Percentiles rank a stretch among this genome's conserved stretches.
These are phyloP conservation scores for Parachaetomium inaequale DNA, from an alignment of 495 filamentous ascomycete genomes.

Conservation along the genomic window DNA sequence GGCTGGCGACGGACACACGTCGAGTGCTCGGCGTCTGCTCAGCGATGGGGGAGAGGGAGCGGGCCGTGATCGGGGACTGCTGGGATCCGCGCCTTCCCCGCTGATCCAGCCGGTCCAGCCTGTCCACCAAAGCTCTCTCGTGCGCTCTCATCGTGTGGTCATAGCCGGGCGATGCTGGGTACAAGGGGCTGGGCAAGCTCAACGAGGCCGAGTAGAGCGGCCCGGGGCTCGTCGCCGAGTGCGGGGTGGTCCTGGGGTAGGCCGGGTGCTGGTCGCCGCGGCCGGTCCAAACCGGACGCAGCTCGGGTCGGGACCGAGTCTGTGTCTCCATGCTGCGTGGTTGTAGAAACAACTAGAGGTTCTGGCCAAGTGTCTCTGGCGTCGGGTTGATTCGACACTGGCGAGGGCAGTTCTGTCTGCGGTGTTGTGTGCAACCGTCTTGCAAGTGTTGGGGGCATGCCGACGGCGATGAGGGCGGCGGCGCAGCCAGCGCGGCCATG, in stretches of 20 bases:
- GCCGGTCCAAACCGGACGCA: constrained; percentile 41
- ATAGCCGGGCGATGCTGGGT: constrained; percentile 33
- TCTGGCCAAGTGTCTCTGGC: background rate
- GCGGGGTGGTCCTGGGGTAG: constrained; percentile 16
- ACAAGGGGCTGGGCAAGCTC: constrained; percentile 36
- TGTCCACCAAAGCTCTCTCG: constrained; percentile 40
- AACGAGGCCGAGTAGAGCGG: constrained; percentile 32
- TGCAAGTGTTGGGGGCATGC: background rate
- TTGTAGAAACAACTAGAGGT: background rate
- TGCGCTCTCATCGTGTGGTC: constrained; percentile 40
- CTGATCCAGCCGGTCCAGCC: constrained; percentile 39
- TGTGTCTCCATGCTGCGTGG: constrained; percentile 28
- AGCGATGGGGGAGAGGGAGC: constrained; percentile 29
- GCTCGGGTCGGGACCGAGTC: constrained; percentile 32
- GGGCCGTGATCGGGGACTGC: constrained; percentile 9
- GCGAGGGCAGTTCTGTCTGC: background rate
- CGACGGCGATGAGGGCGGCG: constrained; percentile 1
- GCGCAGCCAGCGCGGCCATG: background rate
- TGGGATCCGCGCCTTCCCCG: constrained; percentile 25
- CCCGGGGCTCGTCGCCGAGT: constrained; percentile 25
- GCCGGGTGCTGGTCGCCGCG: constrained; percentile 18
- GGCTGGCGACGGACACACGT: constrained; percentile 17
- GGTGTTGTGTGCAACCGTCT: background rate
- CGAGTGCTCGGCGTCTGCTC: constrained; percentile 23
- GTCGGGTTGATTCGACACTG: background rate